Base-by-base conservation (phyloP, 208 protist genomes). In the Trypanosoma melophagium region DNA sequence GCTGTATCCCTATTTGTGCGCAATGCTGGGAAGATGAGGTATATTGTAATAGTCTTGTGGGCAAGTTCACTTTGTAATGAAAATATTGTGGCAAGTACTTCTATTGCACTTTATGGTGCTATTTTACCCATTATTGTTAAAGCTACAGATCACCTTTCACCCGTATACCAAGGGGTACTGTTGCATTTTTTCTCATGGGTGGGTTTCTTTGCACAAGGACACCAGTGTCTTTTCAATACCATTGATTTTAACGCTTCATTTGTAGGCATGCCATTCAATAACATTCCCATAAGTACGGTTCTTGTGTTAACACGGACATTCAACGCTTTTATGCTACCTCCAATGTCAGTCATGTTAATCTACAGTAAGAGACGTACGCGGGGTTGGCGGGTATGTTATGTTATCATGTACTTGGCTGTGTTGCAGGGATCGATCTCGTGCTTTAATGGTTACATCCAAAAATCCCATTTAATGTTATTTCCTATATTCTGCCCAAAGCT, bases 401-500 rank as follows among this genome's bases (percentile, higher is more conserved):
- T 80, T 40, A 65, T 93, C 14, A 22, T 84, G 7, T 69, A 80
- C 38, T 42, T 87, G 1, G 50, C 74, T 21, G 44, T 90, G 38
- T 28, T 77, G 28, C 76, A 86, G 56, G 81, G 77, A 0, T 69
- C 84, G 0, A 35, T 85, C 7, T 81, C 81, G 0, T 80, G 64
- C 42, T 76, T 93, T 44, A 87, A 81, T 62, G 80, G 68, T 14
- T 88, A 84, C 58, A 79, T 92, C 45, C 80, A 89, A 55, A 81
- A 87, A 69, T 72, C 74, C 0, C 90, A 96, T 71, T 67, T 96
- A 9, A 94, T 96, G 90, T 62, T 94, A 17, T 96, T 79, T 55
- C 72, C 84, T n/a, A 88, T 96, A 38, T 96, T 96, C 77, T 90
- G 84, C 58, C 88, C 88, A 0, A 85, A 89, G 49, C 68, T 91